Conservation (phyloP, 2,329 filamentous ascomycete genomes). For the Xylaria sp. region DNA sequence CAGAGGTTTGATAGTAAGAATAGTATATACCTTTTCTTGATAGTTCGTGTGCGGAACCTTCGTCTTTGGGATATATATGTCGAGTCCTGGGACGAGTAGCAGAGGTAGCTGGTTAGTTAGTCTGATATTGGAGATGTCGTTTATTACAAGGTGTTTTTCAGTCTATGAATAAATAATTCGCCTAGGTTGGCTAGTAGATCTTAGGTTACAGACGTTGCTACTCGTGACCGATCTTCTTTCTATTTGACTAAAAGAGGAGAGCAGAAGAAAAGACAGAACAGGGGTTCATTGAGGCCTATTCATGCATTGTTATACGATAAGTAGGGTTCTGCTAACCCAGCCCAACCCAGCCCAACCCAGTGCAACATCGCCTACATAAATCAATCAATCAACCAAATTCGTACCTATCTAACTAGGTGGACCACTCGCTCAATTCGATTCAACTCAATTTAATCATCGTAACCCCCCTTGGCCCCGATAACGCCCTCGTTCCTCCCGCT, state of each 20-base stretch:
- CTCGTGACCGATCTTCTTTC: neutral
- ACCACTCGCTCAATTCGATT: conserved; percentile 30
- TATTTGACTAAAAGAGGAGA: too few relatives aligned
- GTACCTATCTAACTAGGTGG: neutral
- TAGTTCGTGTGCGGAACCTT: neutral
- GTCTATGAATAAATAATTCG: neutral
- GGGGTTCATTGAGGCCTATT: conserved; percentile 24
- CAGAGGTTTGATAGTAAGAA: too few relatives aligned
- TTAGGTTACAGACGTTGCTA: neutral
- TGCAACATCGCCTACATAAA: neutral
- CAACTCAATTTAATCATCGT: conserved; percentile 40
- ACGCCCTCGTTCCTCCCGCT: conserved; percentile 58
- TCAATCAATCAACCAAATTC: neutral
- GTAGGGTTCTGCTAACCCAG: neutral
- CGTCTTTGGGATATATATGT: neutral
- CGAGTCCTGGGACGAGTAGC: too few relatives aligned
- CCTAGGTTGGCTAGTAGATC: neutral
- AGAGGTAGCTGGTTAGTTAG: neutral
- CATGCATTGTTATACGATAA: conserved; percentile 1
- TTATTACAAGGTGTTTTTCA: neutral
- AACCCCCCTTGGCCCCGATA: conserved; percentile 58
- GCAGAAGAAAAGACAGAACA: too few relatives aligned
- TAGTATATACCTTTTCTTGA: neutral
- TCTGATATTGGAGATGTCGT: neutral
- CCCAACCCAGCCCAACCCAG: neutral